Base-by-base conservation (phyloP, 805 yeast species). In the Millerozyma acaciae region DNA sequence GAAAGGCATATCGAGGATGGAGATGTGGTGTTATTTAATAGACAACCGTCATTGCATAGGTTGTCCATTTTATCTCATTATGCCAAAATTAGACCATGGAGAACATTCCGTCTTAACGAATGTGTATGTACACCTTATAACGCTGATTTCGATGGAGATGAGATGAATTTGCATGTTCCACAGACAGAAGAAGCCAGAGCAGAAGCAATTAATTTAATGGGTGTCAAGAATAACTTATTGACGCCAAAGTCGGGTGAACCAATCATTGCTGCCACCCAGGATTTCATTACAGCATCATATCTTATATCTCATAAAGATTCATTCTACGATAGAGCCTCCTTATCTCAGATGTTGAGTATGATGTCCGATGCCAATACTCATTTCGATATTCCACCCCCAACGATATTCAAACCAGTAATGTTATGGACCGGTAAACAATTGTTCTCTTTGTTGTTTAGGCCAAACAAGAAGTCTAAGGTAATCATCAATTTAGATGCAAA, bases 61-160 rank as follows among this genome's bases (percentile, higher is more conserved):
- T 68, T 93, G 31, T 88, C 97, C 2, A 93, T 93, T 61, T 68
- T 93, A 45, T 83, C 97, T 2, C 99, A 93, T 68, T 89, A 81
- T 60, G 99, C 96, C 29, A 89, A 87, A 54, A 81, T 93, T 48
- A 76, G 95, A 53, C 98, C 98, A 0, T 93, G 97, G 97, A 75
- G 98, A 65, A 93, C 99, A 2, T 86, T 93, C 66, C 73, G 99
- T 47, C 72, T 93, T 47, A 93, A 93, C 56, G 97, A 93, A 62
- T 93, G 98, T 81, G 99, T 93, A 7, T 93, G 98, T 67, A 93
- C 98, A 0, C 98, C 98, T 2, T 93, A 93, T 64, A 94, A 94
- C 59, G 99, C 99, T 24, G 99, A 93, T 75, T 93, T 93, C 57
- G 98, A 93, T 61, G 98, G 98, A 63, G 98, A 93, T 64, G 98